These are phyloP conservation scores for Monosporozyma solicola DNA, from an alignment of 805 yeast genomes.

Conservation along the genomic window DNA sequence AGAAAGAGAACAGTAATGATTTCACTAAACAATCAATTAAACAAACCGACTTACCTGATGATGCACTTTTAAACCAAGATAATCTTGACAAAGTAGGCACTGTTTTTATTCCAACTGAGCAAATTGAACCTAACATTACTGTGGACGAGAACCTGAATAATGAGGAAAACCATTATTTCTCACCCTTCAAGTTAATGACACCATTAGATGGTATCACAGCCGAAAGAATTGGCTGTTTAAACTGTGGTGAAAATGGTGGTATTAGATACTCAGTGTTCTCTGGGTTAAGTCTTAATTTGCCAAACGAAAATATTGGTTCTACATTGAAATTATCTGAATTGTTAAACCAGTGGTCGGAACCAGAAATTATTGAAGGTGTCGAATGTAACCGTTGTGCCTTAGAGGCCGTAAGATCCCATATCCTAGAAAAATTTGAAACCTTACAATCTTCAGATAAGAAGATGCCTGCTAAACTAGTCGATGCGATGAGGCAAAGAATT, in stretches of 20 bases:
- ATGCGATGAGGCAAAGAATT: conserved; percentile 38
- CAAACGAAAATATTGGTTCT: conserved; percentile 36
- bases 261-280: conserved; percentile 71
- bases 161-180: neutral
- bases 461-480: conserved; percentile 24
- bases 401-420: conserved; percentile 45
- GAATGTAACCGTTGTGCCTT: conserved; percentile 92
- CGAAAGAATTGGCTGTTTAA: conserved; percentile 81
- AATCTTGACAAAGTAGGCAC: conserved; percentile 51
- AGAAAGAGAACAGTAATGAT: conserved; percentile 13
- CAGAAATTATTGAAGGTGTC: conserved; percentile 86
- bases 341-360: conserved; percentile 57
- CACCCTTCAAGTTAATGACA: conserved; percentile 49
- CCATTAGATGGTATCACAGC: conserved; percentile 90
- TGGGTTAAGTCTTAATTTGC: conserved; percentile 64
- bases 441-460: conserved; percentile 14
- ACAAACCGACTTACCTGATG: conserved; percentile 28
- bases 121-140: conserved; percentile 60
- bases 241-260: conserved; percentile 92
- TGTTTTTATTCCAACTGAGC: conserved; percentile 62
- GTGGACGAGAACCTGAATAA: conserved; percentile 13
- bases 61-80: conserved; percentile 33
- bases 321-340: conserved; percentile 43
- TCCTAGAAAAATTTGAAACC: conserved; percentile 32
- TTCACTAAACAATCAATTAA: conserved; percentile 15